phyloP scores from a whole-genome alignment of 2,329 filamentous ascomycete species.

The Atkinsonella texensis region DNA sequence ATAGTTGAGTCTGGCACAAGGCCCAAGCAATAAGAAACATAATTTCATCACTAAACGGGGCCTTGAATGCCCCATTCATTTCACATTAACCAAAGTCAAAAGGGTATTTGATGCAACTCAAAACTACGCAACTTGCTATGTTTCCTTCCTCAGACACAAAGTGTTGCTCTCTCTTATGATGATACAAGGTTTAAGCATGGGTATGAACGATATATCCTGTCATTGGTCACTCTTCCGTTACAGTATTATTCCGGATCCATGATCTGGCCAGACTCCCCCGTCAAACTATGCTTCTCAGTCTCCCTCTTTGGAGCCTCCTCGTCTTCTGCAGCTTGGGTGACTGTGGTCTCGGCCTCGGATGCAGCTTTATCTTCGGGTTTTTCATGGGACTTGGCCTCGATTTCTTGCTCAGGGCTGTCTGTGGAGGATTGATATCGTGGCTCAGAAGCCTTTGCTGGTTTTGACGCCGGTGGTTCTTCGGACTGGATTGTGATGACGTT shows the following conservation, averaged over 20 bases:
- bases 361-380: background rate
- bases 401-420: background rate
- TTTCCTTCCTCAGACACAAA: no score
- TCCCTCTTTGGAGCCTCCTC: background rate
- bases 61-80: no score
- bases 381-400: background rate
- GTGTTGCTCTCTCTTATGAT: no score
- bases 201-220: background rate
- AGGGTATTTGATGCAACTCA: no score
- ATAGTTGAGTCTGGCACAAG: no score
- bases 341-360: background rate
- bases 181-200: background rate
- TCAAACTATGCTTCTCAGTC: conserved; percentile 5
- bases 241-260: conserved; percentile 3
- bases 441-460: background rate
- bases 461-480: background rate
- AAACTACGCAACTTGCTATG: no score
- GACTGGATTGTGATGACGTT: background rate
- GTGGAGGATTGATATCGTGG: background rate
- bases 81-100: no score
- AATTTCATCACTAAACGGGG: no score
- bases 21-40: no score
- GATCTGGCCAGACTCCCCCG: conserved; percentile 1
- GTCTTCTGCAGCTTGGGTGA: background rate
- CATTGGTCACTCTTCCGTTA: background rate